Base-by-base conservation (phyloP, 495 filamentous ascomycete genomes). In the Aspergillus carlsbadensis region DNA sequence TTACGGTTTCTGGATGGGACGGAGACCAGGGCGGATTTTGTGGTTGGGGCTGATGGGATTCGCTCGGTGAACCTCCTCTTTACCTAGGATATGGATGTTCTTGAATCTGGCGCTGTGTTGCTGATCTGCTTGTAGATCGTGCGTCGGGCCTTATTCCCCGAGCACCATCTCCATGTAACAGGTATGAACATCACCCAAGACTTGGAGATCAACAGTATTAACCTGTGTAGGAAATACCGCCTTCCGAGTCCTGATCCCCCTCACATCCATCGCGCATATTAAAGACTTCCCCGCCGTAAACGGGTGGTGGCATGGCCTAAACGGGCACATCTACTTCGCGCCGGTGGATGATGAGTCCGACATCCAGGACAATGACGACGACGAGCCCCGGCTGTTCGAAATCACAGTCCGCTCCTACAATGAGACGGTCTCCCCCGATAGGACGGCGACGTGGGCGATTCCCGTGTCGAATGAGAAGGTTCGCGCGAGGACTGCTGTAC, bases 21-120 rank as follows among this genome's bases (percentile, higher is more conserved):
- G 13, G 61, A 65, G 11, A 65, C 56, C 3, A 54, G 57, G 17
- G 76, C 73, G 6, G 78, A 82, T 67, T 57, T 82, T 6, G 73
- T 81, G 6, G 67, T 81, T n/a, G 78, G 77, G 6, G 79, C 72
- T 17, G 79, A 82, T 62, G 79, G 79, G 11, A 78, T 82, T 48
- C 69, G 76, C 56, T 82, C 79, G 3, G 78, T 82, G 48, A 22
- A 73, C 34, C 15, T 26, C 10, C 18, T 15, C 61, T 31, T 35
- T 41, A 39, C 41, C 10, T 43, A 18, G 10, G 35, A 3, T 14
- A n/a, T 14, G 15, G 35, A 5, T 37, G 11, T 5, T 34, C 6
- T 34, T 11, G 39, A 41, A 18, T 41, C 14, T 13, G 15, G 17
- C 2, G 6, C 21, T n/a, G n/a, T 22, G 13, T 47, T 47, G 6